Evolutionary conservation across 1,139 yeast species (phyloP).

Genomic region (Yamadazyma trypodendri): DNA sequence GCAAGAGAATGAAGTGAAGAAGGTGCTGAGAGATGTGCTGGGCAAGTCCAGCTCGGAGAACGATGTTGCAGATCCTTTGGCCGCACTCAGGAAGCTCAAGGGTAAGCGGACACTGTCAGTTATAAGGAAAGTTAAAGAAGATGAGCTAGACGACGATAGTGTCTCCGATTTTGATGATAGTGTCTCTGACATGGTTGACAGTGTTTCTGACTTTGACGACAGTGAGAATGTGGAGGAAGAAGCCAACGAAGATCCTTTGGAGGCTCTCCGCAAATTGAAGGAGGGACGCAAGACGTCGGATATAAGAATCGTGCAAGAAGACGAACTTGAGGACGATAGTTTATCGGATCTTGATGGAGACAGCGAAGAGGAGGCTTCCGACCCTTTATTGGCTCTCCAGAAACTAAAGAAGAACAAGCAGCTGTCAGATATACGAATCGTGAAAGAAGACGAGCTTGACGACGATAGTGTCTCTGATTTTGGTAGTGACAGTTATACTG

Average conservation of each 20-base stretch:
- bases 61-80: too few relatives aligned
- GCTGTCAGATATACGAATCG: conserved; percentile 15
- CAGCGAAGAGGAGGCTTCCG: conserved; percentile 18
- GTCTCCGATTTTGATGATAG: conserved; percentile 9
- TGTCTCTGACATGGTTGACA: too few relatives aligned
- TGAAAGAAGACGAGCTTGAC: conserved; percentile 19
- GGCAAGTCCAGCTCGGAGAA: too few relatives aligned
- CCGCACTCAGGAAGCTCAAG: conserved; percentile 16
- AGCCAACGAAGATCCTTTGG: conserved; percentile 23
- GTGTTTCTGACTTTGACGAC: too few relatives aligned
- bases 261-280: conserved; percentile 15
- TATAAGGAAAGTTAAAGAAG: conserved; percentile 23
- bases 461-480: conserved; percentile 2
- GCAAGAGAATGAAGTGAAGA: background rate
- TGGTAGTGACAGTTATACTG: background rate
- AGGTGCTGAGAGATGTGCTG: too few relatives aligned
- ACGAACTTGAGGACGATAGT: conserved; percentile 26
- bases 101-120: conserved; percentile 1
- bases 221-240: conserved; percentile 7
- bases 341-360: conserved; percentile 13
- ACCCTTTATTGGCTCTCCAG: conserved; percentile 23
- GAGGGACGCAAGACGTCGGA: conserved; percentile 8
- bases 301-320: conserved; percentile 27
- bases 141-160: conserved; percentile 10
- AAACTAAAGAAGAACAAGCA: conserved; percentile 8